These are phyloP conservation scores for Elongisporangium undulatum DNA, from an alignment of 352 stramenopile species.

Conservation along the genomic window DNA sequence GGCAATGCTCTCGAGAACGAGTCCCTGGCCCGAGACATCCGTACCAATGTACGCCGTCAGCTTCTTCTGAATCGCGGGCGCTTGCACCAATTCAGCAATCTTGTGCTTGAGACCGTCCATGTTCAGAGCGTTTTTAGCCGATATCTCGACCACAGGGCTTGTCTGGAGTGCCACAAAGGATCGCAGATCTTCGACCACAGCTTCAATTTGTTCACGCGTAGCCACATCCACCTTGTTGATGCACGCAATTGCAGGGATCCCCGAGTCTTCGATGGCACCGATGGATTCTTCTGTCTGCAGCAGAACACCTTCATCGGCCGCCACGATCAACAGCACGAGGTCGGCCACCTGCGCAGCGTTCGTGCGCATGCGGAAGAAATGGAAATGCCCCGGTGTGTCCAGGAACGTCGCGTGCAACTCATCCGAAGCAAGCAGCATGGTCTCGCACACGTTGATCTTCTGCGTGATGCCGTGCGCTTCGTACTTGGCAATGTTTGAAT, in stretches of 20 bases:
- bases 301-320: constrained; percentile 97
- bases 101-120: constrained; percentile 44
- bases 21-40: constrained; percentile 36
- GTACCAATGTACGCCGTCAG: constrained; percentile 34
- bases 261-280: constrained; percentile 74
- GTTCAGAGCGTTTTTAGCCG: constrained; percentile 53
- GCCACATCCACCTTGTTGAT: constrained; percentile 89
- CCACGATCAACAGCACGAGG: constrained; percentile 95
- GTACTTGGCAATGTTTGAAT: constrained; percentile 83
- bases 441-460: constrained; percentile 96
- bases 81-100: constrained; percentile 32
- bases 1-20: constrained; percentile 73
- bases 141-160: constrained; percentile 73
- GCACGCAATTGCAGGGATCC: constrained; percentile 69
- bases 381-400: constrained; percentile 98
- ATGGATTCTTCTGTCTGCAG: constrained; percentile 98
- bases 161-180: constrained; percentile 81
- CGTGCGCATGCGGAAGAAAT: constrained; percentile 98
- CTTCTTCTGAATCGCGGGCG: constrained; percentile 20
- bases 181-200: constrained; percentile 49
- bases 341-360: constrained; percentile 97
- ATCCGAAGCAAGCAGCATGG: constrained; percentile 61
- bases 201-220: constrained; percentile 26
- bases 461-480: constrained; percentile 99
- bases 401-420: constrained; percentile 93